These are phyloP conservation scores for Calophaca sinica DNA, from an alignment of 306 rosid genomes.

Conservation along the genomic window DNA sequence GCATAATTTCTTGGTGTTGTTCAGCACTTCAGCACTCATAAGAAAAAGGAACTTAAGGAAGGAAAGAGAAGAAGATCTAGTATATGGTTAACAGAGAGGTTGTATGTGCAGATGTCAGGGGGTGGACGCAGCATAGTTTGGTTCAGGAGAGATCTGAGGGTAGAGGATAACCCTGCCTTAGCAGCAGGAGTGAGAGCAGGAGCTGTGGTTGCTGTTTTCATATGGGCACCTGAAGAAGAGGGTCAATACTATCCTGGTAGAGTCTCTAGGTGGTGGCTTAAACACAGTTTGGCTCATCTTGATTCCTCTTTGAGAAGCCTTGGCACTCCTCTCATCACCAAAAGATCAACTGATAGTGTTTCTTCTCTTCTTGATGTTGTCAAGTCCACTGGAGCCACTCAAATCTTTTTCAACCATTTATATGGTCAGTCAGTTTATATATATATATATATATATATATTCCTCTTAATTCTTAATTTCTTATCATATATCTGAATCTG, in stretches of 20 bases:
- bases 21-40: too few species aligned
- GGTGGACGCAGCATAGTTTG: constrained; percentile 98
- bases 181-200: constrained; percentile 95
- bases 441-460: too few species aligned
- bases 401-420: constrained; percentile 91
- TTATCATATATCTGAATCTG: neutral
- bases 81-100: constrained; percentile 46
- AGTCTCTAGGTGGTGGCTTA: constrained; percentile 99
- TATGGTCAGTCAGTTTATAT: constrained; percentile 68
- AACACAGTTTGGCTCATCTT: constrained; percentile 84
- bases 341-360: constrained; percentile 79
- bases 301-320: constrained; percentile 83
- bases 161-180: constrained; percentile 94
- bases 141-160: constrained; percentile 99
- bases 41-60: too few species aligned
- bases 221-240: constrained; percentile 99
- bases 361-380: constrained; percentile 84
- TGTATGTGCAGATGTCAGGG: constrained; percentile 69
- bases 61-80: constrained; percentile 11
- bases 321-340: constrained; percentile 81
- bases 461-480: neutral
- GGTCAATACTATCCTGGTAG: constrained; percentile 91
- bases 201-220: constrained; percentile 80
- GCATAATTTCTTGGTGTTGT: too few species aligned
- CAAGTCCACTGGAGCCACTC: constrained; percentile 88